A percentile compares a stretch with the other conserved stretches of the same genome.
These are phyloP conservation scores for Vararia minispora DNA, from an alignment of 768 basidiomycete species.

Conservation along the genomic window DNA sequence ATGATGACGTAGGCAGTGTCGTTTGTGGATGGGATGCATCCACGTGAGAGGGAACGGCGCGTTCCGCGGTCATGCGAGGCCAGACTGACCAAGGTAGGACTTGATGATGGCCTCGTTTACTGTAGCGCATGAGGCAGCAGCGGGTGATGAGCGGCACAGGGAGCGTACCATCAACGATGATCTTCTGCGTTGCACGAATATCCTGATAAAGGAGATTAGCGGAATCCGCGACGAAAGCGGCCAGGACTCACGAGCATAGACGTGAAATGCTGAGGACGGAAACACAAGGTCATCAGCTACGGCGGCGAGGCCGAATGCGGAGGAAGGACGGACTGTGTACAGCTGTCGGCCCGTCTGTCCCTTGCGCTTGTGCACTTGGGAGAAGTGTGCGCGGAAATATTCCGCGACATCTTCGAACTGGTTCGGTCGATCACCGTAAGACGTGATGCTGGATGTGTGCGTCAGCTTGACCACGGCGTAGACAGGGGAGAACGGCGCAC, in stretches of 20 bases:
- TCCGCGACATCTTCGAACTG: slow-evolving; percentile 58
- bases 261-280: slow-evolving; percentile 52
- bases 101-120: slow-evolving; percentile 61
- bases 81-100: slow-evolving; percentile 48
- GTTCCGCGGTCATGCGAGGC: slow-evolving; percentile 18
- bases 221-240: slow-evolving; percentile 1
- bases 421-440: slow-evolving; percentile 64
- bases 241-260: slow-evolving; percentile 46
- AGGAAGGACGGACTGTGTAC: slow-evolving; percentile 42
- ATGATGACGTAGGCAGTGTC: too few species aligned
- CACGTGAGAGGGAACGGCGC: too few species aligned
- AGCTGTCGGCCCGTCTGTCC: slow-evolving; percentile 46
- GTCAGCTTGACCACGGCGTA: background rate
- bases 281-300: slow-evolving; percentile 1
- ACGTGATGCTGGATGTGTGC: slow-evolving; percentile 48
- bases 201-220: slow-evolving; percentile 30
- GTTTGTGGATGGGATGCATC: too few species aligned
- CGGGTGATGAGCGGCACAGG: background rate
- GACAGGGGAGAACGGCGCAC: slow-evolving; percentile 29
- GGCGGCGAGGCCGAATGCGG: slow-evolving; percentile 8
- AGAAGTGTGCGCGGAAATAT: slow-evolving; percentile 81
- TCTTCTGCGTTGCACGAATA: slow-evolving; percentile 47
- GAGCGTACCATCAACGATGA: slow-evolving; percentile 5
- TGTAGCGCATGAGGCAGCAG: slow-evolving; percentile 15
- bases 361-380: slow-evolving; percentile 60